These are phyloP conservation scores for Colletotrichum eremochloae DNA, from an alignment of 2,329 filamentous ascomycete species.

Conservation along the genomic window DNA sequence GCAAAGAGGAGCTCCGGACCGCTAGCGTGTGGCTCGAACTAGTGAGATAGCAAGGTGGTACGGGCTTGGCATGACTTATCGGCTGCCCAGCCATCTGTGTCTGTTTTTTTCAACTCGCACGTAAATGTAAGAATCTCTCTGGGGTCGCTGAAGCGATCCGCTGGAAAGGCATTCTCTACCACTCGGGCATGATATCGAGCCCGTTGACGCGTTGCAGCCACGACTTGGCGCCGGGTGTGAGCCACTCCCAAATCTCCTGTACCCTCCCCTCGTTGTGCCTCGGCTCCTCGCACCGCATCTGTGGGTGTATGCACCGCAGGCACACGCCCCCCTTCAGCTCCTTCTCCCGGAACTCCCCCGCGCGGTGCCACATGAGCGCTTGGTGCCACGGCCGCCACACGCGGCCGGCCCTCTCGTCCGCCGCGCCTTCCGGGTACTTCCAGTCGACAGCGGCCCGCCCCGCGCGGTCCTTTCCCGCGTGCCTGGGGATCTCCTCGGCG, in stretches of 20 bases:
- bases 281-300: slow-evolving; percentile 7
- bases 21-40: too few species aligned
- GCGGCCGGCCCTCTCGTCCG: accelerated
- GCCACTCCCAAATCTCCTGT: neutral
- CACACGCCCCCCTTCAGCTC: slow-evolving; percentile 15
- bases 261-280: neutral
- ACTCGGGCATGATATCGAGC: neutral
- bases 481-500: neutral
- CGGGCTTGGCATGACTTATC: too few species aligned
- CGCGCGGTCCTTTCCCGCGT: neutral
- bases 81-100: neutral
- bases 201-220: neutral
- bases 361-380: neutral
- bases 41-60: too few species aligned
- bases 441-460: neutral
- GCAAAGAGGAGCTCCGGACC: too few species aligned
- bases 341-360: neutral
- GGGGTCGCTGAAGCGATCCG: neutral
- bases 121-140: neutral
- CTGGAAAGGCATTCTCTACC: neutral
- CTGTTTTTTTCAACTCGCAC: neutral
- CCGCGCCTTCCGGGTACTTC: neutral
- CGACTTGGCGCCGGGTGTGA: neutral
- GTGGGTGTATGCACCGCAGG: slow-evolving; percentile 21
- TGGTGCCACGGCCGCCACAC: slow-evolving; percentile 21